Base-by-base conservation (phyloP, 2,329 filamentous ascomycete genomes). In the Microcera coccophila region DNA sequence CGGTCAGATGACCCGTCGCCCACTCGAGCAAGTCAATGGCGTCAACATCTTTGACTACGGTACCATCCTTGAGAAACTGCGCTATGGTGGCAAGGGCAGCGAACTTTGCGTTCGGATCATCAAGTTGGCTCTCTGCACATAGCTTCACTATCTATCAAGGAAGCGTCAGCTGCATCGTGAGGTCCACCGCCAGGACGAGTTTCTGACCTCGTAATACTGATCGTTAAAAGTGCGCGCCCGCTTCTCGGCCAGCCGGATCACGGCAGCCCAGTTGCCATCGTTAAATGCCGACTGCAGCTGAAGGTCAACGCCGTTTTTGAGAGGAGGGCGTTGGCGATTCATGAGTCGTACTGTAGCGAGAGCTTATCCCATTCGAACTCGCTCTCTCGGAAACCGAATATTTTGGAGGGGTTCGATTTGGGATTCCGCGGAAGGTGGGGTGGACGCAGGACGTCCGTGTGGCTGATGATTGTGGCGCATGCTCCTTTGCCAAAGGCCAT, bases 231-330 rank as follows among this genome's bases (percentile, higher is more conserved):
- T 60, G 50, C 70, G 71, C 43, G 66, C 64, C 20, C 74, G 66
- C 60, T 77, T 74, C 48, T 75, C 72, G 12, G 78, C 76, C 12
- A 79, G 65, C 20, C 72, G 74, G 19, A 72, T 64, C 40, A 72
- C 75, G 14, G 64, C 63, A 15, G 65, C 52, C 78, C 77, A 82
- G 59, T 76, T 76, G 39, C 71, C 67, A 41, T 78, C 74, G 31
- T 68, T 66, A 43, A 78, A 82, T 39, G 75, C 75, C 12, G 70
- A 68, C 62, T 79, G 73, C 9, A 82, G 67, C 64, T 77, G 73
- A 38, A 75, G 64, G 50, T 78, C 74, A 39, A 76, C 71, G 47
- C 68, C 73, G 55, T 68, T 71, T 52, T 70, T 75, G 35, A 78
- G 69, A 31, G 49, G 57, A 42, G 65, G 65, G 45, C 59, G 50